Evolutionary conservation across 2,329 filamentous ascomycete genomes (phyloP), one percentile per base, ranked within the genome.

Genomic region (Aspergillus puulaauensis): DNA sequence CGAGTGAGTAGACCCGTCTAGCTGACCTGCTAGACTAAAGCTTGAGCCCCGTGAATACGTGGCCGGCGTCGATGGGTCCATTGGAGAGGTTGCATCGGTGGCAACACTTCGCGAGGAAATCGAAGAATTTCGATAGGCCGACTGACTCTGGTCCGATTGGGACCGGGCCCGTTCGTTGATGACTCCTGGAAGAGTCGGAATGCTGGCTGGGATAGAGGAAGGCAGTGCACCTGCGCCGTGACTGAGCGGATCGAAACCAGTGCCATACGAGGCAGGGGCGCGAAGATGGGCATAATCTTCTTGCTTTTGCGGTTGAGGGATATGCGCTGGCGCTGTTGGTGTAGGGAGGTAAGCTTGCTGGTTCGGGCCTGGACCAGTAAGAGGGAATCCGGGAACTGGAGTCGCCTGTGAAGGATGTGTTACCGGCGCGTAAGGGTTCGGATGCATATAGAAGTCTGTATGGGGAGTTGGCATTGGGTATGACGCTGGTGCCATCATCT

Each of bases 71-170:
- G 73, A 63, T 4, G 73, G 68, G 52, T 76, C 74, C 54, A 76
- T 72, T 2, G 72, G 70, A 3, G 74, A 74, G 12, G 75, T 71
- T 2, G 70, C 70, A 46, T 77, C 75, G 12, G 74, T 70, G 7
- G 71, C 66, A 39, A 74, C 67, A 52, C 68, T 74, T 43, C 75
- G 71, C 21, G 71, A 73, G 12, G 74, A 73, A 23, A 77, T 70
- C 8, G 74, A 75, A 3, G 73, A 71, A 41, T 74, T 77, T 48
- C 75, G 71, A 55, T 77, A 77, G 11, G 72, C 68, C 3, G 70
- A 67, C 1, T 69, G 67, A 53, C 70, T 73, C 59, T 73, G 70
- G 15, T 74, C 70, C 2, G 73, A 72, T 23, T 70, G 68, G 11
- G 73, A 73, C 39, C 73, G 70, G 57, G 68, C 73, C 43, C 74